Evolutionary conservation across 495 filamentous ascomycete species (phyloP).

Genomic region (Hypoxylon trugodes): DNA sequence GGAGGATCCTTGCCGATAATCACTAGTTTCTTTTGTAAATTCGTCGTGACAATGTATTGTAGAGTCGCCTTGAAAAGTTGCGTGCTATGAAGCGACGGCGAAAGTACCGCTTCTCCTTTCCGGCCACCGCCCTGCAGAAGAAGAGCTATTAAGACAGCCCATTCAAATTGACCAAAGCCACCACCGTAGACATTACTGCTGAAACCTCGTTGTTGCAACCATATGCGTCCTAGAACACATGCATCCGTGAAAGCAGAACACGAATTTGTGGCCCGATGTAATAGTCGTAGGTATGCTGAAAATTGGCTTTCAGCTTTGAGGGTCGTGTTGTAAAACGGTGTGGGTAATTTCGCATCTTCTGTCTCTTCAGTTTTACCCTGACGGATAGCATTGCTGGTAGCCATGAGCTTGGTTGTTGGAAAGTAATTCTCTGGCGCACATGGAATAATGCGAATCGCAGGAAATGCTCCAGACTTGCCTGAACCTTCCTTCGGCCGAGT

Average conservation of each 20-base stretch:
- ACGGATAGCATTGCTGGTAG: conserved; percentile 76
- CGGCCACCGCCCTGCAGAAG: conserved; percentile 78
- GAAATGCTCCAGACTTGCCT: conserved; percentile 51
- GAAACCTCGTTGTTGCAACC: conserved; percentile 90
- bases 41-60: conserved; percentile 78
- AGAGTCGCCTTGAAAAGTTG: conserved; percentile 93
- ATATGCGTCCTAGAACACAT: conserved; percentile 83
- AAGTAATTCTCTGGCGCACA: conserved; percentile 73
- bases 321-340: conserved; percentile 89
- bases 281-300: conserved; percentile 73
- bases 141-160: conserved; percentile 79
- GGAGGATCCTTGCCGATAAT: conserved; percentile 53
- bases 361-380: conserved; percentile 45
- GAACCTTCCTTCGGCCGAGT: conserved; percentile 47
- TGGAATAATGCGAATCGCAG: conserved; percentile 79
- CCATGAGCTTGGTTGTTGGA: conserved; percentile 69
- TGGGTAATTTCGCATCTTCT: conserved; percentile 59
- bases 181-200: conserved; percentile 70
- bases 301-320: conserved; percentile 79
- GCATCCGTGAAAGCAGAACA: conserved; percentile 81
- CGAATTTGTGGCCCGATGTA: conserved; percentile 69
- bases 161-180: conserved; percentile 95
- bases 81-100: conserved; percentile 83
- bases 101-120: conserved; percentile 73
- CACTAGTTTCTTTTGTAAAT: conserved; percentile 71